Conservation (phyloP, 345 rosid species). For the Crucihimalaya himalaica region DNA sequence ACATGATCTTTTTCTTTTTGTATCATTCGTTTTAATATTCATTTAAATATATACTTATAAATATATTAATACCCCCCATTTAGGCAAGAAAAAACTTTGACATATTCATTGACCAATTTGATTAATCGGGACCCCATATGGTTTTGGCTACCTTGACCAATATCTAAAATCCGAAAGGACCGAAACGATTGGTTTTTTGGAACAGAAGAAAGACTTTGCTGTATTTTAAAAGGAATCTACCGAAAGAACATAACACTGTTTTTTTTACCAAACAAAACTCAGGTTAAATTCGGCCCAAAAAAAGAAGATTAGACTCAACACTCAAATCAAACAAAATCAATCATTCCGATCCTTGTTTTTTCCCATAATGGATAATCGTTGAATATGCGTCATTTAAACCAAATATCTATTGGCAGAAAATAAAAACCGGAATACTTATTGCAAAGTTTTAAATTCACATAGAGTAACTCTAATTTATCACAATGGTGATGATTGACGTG, state of each 20-base stretch:
- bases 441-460: background rate
- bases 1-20: background rate
- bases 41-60: background rate
- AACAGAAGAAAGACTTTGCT: background rate
- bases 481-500: background rate
- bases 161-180: background rate
- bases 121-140: background rate
- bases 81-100: background rate
- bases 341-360: constrained; percentile 5
- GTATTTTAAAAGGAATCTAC: constrained; percentile 14
- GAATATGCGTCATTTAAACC: background rate
- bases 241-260: background rate
- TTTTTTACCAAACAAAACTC: background rate
- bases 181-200: background rate
- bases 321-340: constrained; percentile 8
- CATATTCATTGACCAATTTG: background rate
- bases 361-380: constrained; percentile 3
- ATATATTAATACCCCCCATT: background rate
- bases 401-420: background rate
- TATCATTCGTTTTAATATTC: background rate
- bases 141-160: background rate
- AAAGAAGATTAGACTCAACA: constrained; percentile 10
- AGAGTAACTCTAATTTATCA: background rate
- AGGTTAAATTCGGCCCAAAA: background rate
- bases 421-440: background rate